Base-by-base conservation (phyloP, 1,284 basidiomycete genomes). In the Ustilago esculenta region DNA sequence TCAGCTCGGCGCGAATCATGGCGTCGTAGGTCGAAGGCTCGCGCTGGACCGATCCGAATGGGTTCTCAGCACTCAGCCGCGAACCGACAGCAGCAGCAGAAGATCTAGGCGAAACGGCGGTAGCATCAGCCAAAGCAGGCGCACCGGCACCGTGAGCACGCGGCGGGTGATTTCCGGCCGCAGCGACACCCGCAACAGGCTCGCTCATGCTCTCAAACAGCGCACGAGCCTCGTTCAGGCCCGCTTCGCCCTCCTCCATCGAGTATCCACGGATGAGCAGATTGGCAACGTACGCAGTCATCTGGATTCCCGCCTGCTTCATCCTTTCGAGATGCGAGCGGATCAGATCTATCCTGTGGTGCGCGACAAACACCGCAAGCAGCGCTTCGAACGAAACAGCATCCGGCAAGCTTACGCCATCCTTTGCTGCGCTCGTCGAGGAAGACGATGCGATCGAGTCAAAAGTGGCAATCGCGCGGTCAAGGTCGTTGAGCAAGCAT, bases 251-350 rank as follows among this genome's bases (percentile, higher is more conserved):
- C n/a, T 50, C 36, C 78, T 94, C 91, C 2, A 91, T 92, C 45
- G 81, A 73, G 46, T 56, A 70, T 12, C 82, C 80, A 80, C 90
- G 90, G 84, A 98, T 98, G 73, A 97, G 84, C 63, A 92, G 85
- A 83, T 98, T 98, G 39, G 90, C 91, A 66, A 98, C 91, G 83
- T 98, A 99, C 1, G 96, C 95, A 0, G 95, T 98, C 86, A 93
- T 90, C 73, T 90, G 90, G 8, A 94, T 87, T 27, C 88, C 88
- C 2, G 86, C 85, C 0, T 83, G 76, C 34, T 83, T 82, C 85
- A 98, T 88, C 57, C 87, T 87, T 21, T 84, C 81, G 33, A 90
- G 82, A 80, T 92, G 92, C 17, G 84, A 72, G 0, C 90, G 88
- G 27, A 95, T 87, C 47, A 96, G 87, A 73, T 94, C 92, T 48